Evolutionary conservation across 441 rosid species (phyloP).

Genomic region (Capsella rubella): DNA sequence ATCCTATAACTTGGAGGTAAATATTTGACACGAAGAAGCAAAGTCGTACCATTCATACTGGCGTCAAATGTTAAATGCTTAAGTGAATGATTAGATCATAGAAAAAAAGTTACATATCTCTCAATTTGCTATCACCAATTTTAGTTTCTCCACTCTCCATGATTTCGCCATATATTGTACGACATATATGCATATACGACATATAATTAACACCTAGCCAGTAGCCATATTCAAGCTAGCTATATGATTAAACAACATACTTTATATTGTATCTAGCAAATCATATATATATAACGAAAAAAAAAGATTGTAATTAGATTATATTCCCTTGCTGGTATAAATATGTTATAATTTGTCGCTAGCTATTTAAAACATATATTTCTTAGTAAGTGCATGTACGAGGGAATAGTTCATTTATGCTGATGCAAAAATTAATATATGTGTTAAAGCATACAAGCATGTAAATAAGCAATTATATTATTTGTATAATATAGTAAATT

Average conservation of each 20-base stretch:
- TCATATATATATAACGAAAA: too few relatives aligned
- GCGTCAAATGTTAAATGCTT: slow-evolving; percentile 25
- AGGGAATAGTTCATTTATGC: slow-evolving; percentile 21
- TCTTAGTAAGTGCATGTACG: slow-evolving; percentile 23
- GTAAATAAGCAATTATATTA: background rate
- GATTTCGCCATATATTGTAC: slow-evolving; percentile 4
- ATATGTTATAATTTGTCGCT: background rate
- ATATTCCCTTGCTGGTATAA: background rate
- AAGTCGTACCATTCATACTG: slow-evolving; percentile 32
- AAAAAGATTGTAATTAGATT: too few relatives aligned
- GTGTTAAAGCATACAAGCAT: background rate
- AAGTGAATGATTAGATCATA: slow-evolving; percentile 19
- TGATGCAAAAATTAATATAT: background rate
- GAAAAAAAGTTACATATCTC: slow-evolving; percentile 20
- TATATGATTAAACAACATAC: too few relatives aligned
- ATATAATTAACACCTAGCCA: background rate
- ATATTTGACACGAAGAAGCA: slow-evolving; percentile 34
- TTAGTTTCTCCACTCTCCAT: slow-evolving; percentile 25
- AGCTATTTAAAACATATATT: background rate
- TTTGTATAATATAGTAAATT: slow-evolving; percentile 5
- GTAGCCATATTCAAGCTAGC: too few relatives aligned
- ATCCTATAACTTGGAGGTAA: slow-evolving; percentile 13
- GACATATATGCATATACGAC: background rate
- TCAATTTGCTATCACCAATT: slow-evolving; percentile 20
- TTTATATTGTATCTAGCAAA: too few relatives aligned